These are phyloP conservation scores for Perkinsus chesapeaki DNA, from an alignment of 169 alveolate genomes.

Conservation along the genomic window DNA sequence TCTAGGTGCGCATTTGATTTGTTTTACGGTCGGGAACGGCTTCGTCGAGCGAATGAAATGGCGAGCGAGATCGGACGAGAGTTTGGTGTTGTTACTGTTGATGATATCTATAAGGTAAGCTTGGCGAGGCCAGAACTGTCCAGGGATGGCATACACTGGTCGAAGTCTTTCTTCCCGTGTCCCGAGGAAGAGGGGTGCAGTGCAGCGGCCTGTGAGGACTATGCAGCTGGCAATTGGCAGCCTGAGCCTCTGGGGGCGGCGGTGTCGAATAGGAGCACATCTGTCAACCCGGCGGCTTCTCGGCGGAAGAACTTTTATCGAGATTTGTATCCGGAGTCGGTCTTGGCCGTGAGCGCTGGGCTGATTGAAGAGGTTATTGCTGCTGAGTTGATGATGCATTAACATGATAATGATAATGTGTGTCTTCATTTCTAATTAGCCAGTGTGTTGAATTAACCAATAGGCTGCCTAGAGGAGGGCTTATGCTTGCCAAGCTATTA, in stretches of 20 bases:
- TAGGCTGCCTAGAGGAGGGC: too few species aligned
- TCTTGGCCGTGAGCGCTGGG: not conserved
- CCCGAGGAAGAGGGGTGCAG: not conserved
- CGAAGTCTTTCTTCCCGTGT: not conserved
- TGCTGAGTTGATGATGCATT: too few species aligned
- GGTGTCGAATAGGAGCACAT: not conserved
- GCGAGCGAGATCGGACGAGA: not conserved
- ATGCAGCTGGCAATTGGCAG: not conserved
- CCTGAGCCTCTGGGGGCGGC: not conserved
- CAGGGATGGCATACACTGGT: not conserved
- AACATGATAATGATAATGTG: too few species aligned
- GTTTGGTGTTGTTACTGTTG: not conserved
- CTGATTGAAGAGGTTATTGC: not conserved
- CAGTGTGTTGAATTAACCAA: too few species aligned
- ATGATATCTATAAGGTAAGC: not conserved
- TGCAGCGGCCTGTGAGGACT: not conserved
- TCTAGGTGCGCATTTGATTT: not conserved
- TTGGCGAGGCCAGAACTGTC: not conserved
- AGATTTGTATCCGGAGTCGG: not conserved
- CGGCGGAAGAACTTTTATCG: not conserved
- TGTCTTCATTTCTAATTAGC: too few species aligned
- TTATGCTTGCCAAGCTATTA: too few species aligned
- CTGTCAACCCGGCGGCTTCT: not conserved
- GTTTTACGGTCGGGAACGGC: not conserved
- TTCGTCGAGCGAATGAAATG: not conserved